Evolutionary conservation across 2,329 filamentous ascomycete species (phyloP), one percentile per base, ranked within the genome.

Genomic region (Ascochyta pisi): DNA sequence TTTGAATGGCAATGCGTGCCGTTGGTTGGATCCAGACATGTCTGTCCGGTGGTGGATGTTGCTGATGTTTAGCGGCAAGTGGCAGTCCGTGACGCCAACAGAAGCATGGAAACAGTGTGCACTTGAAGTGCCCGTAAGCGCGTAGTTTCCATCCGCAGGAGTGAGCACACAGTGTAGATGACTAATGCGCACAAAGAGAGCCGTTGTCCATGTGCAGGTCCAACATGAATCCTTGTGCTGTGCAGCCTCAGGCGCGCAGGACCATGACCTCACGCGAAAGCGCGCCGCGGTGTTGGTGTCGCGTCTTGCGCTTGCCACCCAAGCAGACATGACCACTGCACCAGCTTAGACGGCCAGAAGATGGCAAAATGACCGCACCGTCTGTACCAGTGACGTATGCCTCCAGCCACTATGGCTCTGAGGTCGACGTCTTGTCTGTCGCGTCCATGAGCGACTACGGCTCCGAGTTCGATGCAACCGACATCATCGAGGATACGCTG

Each of bases 381-480:
- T 33, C 49, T 33, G 53, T 52, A 41, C 53, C 61, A 55, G 46
- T 46, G 34, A 59, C 55, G 22, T 54, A 56, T 22, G 15, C 50
- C 31, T 50, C 43, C 15, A 86, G 83, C 71, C 85, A 88, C 62
- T 89, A 88, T 80, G 86, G 85, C 58, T 86, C 84, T 5, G 86
- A 89, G 58, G 35, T 88, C 62, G 81, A 83, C 7, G 73, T 79
- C 3, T 82, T 84, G 60, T 65, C 62, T 22, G 24, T 63, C 27
- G 35, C 60, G 34, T 51, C 64, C n/a, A 50, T 58, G 56, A 87
- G 84, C 71, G 86, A 89, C 64, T 89, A 89, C 81, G 86, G 86
- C 57, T 87, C 84, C 2, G 86, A 89, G 55, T 83, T 88, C 62
- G 81, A 83, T 16, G 54, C 38, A 39, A 41, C 43, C 37, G 54